phyloP scores from a whole-genome alignment of 257 asterid species.

The Mitragyna speciosa region DNA sequence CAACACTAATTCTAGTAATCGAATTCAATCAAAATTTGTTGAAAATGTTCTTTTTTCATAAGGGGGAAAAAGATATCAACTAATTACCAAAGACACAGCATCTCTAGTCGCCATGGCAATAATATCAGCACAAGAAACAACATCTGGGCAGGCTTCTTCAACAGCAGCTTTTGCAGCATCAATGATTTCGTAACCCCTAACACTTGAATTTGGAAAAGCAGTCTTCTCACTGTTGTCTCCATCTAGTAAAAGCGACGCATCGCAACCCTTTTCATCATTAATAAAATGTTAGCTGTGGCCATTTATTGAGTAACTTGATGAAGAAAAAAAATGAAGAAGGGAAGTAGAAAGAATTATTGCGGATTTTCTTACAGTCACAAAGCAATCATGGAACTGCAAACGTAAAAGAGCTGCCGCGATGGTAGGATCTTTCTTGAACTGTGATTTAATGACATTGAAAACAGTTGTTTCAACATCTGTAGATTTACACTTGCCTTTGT shows the following conservation, averaged over 20 bases:
- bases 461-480: slow-evolving; percentile 15
- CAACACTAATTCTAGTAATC: neutral
- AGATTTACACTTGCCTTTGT: neutral
- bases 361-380: neutral
- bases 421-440: slow-evolving; percentile 4
- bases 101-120: slow-evolving; percentile 34
- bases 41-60: no score
- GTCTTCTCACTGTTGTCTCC: slow-evolving; percentile 1
- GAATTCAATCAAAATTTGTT: neutral
- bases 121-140: slow-evolving; percentile 41
- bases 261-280: slow-evolving; percentile 18
- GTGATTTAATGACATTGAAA: neutral
- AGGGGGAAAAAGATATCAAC: no score
- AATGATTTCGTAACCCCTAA: slow-evolving; percentile 21
- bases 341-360: neutral
- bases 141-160: slow-evolving; percentile 24
- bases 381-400: slow-evolving; percentile 18
- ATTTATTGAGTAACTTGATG: neutral
- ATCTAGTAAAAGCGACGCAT: slow-evolving; percentile 21
- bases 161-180: slow-evolving; percentile 16
- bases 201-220: slow-evolving; percentile 13
- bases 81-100: slow-evolving; percentile 19
- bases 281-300: neutral
- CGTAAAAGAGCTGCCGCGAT: slow-evolving; percentile 19
- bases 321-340: neutral